Percentiles rank a stretch among this genome's conserved stretches.
Conservation (phyloP, 2,329 filamentous ascomycete genomes). For the Neoscytalidium dimidiatum region DNA sequence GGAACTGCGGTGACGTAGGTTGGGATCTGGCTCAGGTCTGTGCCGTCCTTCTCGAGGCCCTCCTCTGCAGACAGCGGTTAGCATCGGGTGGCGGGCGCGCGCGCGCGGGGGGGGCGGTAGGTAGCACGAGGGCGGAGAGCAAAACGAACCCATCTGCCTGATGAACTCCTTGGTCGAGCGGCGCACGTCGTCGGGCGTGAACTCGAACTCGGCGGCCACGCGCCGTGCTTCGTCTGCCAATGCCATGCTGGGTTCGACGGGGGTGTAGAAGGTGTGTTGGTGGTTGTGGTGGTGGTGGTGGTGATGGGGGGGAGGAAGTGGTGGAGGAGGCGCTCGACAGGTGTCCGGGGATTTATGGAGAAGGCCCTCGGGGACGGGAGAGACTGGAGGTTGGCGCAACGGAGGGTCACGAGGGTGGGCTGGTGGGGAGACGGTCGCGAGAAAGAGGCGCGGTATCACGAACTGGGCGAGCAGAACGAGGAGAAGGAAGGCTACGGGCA, state of each 20-base stretch:
- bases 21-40: slow-evolving; percentile 91
- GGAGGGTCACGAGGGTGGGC: slow-evolving; percentile 14
- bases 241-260: slow-evolving; percentile 46
- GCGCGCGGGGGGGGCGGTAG: neutral
- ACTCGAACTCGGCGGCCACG: slow-evolving; percentile 84
- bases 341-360: slow-evolving; percentile 19
- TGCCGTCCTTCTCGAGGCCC: slow-evolving; percentile 75
- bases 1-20: slow-evolving; percentile 95
- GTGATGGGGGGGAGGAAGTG: no score
- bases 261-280: slow-evolving; percentile 26
- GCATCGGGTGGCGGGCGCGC: slow-evolving; percentile 4
- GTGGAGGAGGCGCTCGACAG: slow-evolving; percentile 8
- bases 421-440: slow-evolving; percentile 27
- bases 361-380: neutral
- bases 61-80: slow-evolving; percentile 59
- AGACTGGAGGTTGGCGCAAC: neutral
- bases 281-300: no score
- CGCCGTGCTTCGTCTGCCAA: slow-evolving; percentile 72
- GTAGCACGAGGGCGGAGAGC: neutral
- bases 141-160: slow-evolving; percentile 71
- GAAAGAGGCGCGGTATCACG: slow-evolving; percentile 38
- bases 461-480: slow-evolving; percentile 37
- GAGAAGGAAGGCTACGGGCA: slow-evolving; percentile 34
- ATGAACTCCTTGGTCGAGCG: slow-evolving; percentile 83
- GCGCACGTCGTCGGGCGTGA: slow-evolving; percentile 75